Conservation (phyloP, 2,329 filamentous ascomycete genomes). For the Cladobotryum protrusum region DNA sequence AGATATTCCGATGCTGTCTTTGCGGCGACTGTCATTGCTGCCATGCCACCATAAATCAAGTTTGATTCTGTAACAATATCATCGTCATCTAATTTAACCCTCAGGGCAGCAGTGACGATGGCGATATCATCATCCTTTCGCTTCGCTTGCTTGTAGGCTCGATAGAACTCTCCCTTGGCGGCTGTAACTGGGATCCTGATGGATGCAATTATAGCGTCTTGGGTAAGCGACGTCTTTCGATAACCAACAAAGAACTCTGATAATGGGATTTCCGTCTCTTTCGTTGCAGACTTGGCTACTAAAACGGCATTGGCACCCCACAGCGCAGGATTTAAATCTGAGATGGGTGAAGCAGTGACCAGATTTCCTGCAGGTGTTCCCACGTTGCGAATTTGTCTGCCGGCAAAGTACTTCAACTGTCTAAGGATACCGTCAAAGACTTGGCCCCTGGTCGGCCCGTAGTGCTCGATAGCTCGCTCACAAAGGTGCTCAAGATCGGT, state of each 20-base stretch:
- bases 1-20: constrained; percentile 71
- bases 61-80: constrained; percentile 68
- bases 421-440: constrained; percentile 89
- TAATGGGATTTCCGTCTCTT: constrained; percentile 85
- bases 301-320: constrained; percentile 79
- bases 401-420: constrained; percentile 91
- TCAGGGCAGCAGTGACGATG: constrained; percentile 84
- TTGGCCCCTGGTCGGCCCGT: constrained; percentile 65
- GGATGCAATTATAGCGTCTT: constrained; percentile 77
- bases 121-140: constrained; percentile 97
- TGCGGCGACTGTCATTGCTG: constrained; percentile 81
- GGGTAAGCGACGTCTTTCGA: constrained; percentile 71
- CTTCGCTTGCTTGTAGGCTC: constrained; percentile 94
- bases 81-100: constrained; percentile 62
- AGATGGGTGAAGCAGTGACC: constrained; percentile 91
- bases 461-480: constrained; percentile 69
- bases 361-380: constrained; percentile 93
- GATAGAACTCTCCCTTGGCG: constrained; percentile 73
- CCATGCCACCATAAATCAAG: constrained; percentile 93
- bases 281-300: constrained; percentile 67
- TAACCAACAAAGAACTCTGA: constrained; percentile 89
- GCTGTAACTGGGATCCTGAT: constrained; percentile 77
- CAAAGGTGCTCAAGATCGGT: constrained; percentile 88
- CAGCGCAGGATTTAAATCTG: constrained; percentile 90
- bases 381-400: constrained; percentile 94